Evolutionary conservation across 148 eudicot genomes (phyloP), one percentile per base, ranked within the genome.

Genomic region (Fagopyrum esculentum): DNA sequence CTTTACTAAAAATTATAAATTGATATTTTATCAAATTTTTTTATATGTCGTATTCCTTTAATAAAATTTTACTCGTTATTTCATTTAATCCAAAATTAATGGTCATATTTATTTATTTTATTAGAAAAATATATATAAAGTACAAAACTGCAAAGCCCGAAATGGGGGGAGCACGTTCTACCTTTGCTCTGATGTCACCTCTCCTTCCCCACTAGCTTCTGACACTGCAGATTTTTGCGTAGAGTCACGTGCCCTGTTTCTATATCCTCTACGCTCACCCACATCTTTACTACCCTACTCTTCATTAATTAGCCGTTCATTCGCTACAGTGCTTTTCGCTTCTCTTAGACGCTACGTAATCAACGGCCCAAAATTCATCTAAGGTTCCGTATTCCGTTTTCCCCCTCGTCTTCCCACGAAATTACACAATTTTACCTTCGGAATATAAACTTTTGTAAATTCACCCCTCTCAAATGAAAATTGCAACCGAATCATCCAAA

Each of bases 221-320:
- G 63, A 57, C 63, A 57, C 63, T 5, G 63, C 63, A 57, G 63
- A 8, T 19, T 57, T 57, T 22, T 57, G 63, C 35, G 63, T 57
- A 11, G 30, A 16, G 19, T 17, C 63, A 57, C 63, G 63, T 57
- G 63, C 30, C 63, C 0, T 57, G 63, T 57, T 22, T 19, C 63
- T 26, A 8, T 17, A 17, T 57, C 63, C 10, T 57, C 63, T 57
- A 19, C 30, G n/a, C 30, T 22, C 10, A 26, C 9, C 22, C 63
- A 10, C 63, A 17, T 8, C 63, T 19, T 17, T 6, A 57, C 63
- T 6, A n/a, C 30, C 63, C 63, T 57, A 19, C 10, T 6, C 60
- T 52, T 15, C n/a, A 13, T 13, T 52, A 52, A 12, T 55, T 19
- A 55, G 59, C 59, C 59, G 59, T 55, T 55, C 26, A 6, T 13